Evolutionary conservation across 306 rosid species (phyloP).

Genomic region (Acmispon strigosus): DNA sequence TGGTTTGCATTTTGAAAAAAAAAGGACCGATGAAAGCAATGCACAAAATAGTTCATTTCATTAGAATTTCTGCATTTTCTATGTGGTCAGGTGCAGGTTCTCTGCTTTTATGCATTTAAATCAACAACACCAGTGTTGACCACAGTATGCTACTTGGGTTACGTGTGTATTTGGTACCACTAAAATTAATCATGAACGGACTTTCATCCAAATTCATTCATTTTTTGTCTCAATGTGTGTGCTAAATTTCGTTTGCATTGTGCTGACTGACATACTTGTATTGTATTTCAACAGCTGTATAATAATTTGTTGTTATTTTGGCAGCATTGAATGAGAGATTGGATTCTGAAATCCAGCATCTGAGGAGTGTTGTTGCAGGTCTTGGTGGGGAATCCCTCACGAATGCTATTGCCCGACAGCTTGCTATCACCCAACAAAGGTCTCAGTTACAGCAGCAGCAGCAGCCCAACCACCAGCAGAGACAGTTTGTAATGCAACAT

Average conservation of each 20-base stretch:
- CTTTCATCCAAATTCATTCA: too few species aligned
- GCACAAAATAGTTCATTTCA: not conserved
- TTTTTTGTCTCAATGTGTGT: too few species aligned
- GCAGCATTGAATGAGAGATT: constrained; percentile 64
- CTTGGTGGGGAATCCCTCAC: constrained; percentile 39
- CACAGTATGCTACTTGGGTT: not conserved
- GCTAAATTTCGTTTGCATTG: too few species aligned
- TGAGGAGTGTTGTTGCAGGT: constrained; percentile 36
- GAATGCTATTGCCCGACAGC: constrained; percentile 39
- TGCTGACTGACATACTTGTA: not conserved
- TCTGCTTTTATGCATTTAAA: not conserved
- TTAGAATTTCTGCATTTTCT: not conserved
- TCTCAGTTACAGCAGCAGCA: constrained; percentile 30
- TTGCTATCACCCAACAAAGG: constrained; percentile 37
- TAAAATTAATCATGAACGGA: too few species aligned
- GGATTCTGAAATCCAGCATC: constrained; percentile 42
- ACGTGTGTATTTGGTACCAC: too few species aligned
- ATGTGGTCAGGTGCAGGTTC: not conserved
- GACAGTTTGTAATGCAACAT: constrained; percentile 24
- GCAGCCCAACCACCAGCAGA: constrained; percentile 17
- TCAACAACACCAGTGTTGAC: not conserved
- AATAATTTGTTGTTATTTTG: not conserved
- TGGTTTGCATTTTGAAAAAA: not conserved
- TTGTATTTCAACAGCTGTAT: not conserved
- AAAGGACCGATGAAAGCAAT: not conserved